Conservation (phyloP, 1,139 yeast genomes). For the Blastobotrys petasosporus region DNA sequence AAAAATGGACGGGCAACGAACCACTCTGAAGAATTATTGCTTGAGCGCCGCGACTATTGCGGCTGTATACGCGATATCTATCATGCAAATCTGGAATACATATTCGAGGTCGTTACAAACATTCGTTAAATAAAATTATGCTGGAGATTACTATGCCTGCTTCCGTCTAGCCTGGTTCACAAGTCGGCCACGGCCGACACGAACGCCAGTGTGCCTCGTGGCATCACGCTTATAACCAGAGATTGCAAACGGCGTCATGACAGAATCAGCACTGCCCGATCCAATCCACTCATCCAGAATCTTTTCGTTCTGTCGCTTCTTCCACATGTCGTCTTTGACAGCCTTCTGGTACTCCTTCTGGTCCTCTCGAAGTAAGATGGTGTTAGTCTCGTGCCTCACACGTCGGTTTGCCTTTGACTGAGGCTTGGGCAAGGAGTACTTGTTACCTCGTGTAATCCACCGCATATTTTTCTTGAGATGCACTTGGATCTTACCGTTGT, state of each 20-base stretch:
- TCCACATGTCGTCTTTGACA: constrained; percentile 82
- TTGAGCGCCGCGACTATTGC: too few relatives aligned
- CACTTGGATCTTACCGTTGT: constrained; percentile 80
- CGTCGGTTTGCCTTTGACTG: constrained; percentile 36
- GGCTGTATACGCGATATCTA: too few relatives aligned
- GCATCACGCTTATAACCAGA: constrained; percentile 43
- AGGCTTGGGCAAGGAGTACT: constrained; percentile 58
- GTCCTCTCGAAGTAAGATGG: constrained; percentile 69
- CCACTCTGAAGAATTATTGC: too few relatives aligned
- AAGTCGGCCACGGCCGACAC: constrained; percentile 75
- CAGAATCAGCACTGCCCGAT: constrained; percentile 89
- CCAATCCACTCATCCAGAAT: constrained; percentile 84
- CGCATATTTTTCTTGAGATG: constrained; percentile 87
- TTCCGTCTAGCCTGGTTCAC: constrained; percentile 56
- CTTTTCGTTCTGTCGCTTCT: constrained; percentile 78
- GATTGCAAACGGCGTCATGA: constrained; percentile 81
- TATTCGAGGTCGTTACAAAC: too few relatives aligned
- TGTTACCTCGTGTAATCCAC: constrained; percentile 89
- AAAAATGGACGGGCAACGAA: too few relatives aligned
- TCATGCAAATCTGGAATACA: too few relatives aligned
- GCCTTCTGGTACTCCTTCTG: constrained; percentile 91
- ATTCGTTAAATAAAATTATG: too few relatives aligned
- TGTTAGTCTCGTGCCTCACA: constrained; percentile 26
- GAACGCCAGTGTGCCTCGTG: constrained; percentile 59
- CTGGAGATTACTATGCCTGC: background rate